These are phyloP conservation scores for Coemansia sp. DNA, from an alignment of 192 early-diverging fungal species.

Conservation along the genomic window DNA sequence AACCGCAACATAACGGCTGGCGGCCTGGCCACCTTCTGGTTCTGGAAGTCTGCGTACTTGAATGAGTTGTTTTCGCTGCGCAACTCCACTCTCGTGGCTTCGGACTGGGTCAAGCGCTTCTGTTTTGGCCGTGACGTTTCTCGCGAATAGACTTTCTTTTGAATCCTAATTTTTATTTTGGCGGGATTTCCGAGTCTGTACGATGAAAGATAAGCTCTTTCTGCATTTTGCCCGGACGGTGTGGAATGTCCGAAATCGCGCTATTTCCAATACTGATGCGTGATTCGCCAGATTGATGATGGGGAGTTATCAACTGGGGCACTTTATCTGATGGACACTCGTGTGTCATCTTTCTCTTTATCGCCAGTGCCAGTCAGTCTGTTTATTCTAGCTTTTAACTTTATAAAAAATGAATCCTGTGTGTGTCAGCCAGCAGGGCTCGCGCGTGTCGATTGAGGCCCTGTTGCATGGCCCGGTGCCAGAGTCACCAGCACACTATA, in stretches of 20 bases:
- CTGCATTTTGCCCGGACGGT: no score
- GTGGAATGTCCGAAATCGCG: no score
- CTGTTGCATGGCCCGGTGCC: conserved; percentile 10
- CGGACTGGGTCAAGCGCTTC: conserved; percentile 90
- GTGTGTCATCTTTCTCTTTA: background rate
- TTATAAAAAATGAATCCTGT: background rate
- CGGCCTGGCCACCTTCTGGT: conserved; percentile 71
- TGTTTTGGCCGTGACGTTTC: conserved; percentile 90
- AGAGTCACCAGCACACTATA: no score
- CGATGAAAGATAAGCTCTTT: background rate
- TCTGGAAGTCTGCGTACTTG: conserved; percentile 75
- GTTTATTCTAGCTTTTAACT: background rate
- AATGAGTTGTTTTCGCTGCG: conserved; percentile 82
- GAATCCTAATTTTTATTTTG: no score
- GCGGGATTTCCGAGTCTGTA: background rate
- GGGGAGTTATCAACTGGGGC: conserved; percentile 4
- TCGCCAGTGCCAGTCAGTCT: background rate
- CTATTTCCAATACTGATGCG: no score
- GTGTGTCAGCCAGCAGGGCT: background rate
- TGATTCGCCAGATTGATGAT: conserved; percentile 5
- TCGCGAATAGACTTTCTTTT: conserved; percentile 65
- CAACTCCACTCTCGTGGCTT: conserved; percentile 78
- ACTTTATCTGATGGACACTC: background rate
- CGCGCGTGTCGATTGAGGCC: conserved; percentile 27
- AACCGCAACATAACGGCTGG: conserved; percentile 65